phyloP scores from a whole-genome alignment of 2,329 filamentous ascomycete species.

The Verticillium dahliae region DNA sequence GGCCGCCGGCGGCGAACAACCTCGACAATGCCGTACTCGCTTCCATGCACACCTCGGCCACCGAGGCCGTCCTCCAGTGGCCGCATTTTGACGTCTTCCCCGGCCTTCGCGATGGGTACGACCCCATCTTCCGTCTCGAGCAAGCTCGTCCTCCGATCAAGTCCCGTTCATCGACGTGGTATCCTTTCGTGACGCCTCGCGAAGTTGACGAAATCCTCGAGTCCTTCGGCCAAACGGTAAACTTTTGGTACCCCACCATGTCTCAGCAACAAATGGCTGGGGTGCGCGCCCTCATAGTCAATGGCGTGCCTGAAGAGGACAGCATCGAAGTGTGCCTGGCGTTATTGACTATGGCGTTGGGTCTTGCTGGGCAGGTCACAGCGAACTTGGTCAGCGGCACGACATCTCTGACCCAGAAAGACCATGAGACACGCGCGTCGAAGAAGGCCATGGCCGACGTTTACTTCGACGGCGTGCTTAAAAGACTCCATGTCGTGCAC shows the following conservation, averaged over 20 bases:
- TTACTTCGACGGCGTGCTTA: slow-evolving; percentile 40
- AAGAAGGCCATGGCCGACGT: slow-evolving; percentile 29
- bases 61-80: slow-evolving; percentile 44
- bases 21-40: slow-evolving; percentile 42
- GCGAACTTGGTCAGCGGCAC: slow-evolving; percentile 16
- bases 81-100: slow-evolving; percentile 40
- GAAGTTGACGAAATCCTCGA: slow-evolving; percentile 34
- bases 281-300: slow-evolving; percentile 23
- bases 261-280: slow-evolving; percentile 28
- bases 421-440: slow-evolving; percentile 20
- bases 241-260: slow-evolving; percentile 48
- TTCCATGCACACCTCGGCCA: slow-evolving; percentile 43
- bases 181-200: slow-evolving; percentile 32
- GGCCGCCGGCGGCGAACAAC: slow-evolving; percentile 14
- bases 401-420: slow-evolving; percentile 14
- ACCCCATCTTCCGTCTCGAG: slow-evolving; percentile 41
- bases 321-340: slow-evolving; percentile 32
- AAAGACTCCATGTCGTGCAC: slow-evolving; percentile 37
- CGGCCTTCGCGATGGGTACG: slow-evolving; percentile 31
- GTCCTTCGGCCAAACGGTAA: slow-evolving; percentile 38
- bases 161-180: slow-evolving; percentile 25
- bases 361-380: slow-evolving; percentile 35
- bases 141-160: slow-evolving; percentile 29
- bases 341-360: slow-evolving; percentile 39
- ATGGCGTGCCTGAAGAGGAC: slow-evolving; percentile 27